Percentiles rank a stretch among this genome's conserved stretches.
phyloP scores from a whole-genome alignment of 139 green algal genomes.

The Chlorella ohadii region DNA sequence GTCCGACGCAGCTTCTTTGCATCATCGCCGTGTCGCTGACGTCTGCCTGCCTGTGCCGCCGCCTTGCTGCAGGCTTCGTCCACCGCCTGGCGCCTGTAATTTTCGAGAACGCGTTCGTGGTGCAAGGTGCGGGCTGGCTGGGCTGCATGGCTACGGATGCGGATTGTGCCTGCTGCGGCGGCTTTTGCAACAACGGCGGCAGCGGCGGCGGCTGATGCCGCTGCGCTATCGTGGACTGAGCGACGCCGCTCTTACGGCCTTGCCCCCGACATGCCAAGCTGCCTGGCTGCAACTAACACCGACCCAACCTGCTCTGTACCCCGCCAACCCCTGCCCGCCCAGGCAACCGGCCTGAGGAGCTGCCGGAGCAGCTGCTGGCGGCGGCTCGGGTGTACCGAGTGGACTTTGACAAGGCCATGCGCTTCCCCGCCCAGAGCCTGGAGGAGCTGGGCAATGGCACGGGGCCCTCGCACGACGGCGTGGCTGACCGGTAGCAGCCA shows the following conservation, averaged over 20 bases:
- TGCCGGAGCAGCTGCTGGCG: slow-evolving; percentile 84
- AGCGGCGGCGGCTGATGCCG: no score
- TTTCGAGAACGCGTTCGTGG: slow-evolving; percentile 84
- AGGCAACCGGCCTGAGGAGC: slow-evolving; percentile 82
- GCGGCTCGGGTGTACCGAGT: slow-evolving; percentile 61
- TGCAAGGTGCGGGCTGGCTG: slow-evolving; percentile 58
- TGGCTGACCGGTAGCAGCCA: neutral
- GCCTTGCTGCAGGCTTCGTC: slow-evolving; percentile 37
- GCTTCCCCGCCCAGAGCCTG: slow-evolving; percentile 35
- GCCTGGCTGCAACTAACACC: no score
- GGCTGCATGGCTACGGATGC: neutral
- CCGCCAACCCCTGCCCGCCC: neutral
- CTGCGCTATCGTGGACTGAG: no score
- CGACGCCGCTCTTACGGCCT: no score
- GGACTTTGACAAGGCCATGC: slow-evolving; percentile 38
- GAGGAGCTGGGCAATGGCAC: slow-evolving; percentile 13
- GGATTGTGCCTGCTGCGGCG: neutral
- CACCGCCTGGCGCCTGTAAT: slow-evolving; percentile 62
- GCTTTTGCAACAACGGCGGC: no score
- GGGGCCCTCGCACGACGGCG: neutral
- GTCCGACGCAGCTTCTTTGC: no score
- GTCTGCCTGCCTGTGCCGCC: no score
- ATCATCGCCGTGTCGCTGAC: no score
- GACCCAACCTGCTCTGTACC: neutral
- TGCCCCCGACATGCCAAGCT: no score